These are phyloP conservation scores for Penicillium vulpinum DNA, from an alignment of 2,329 filamentous ascomycete species.

Conservation along the genomic window DNA sequence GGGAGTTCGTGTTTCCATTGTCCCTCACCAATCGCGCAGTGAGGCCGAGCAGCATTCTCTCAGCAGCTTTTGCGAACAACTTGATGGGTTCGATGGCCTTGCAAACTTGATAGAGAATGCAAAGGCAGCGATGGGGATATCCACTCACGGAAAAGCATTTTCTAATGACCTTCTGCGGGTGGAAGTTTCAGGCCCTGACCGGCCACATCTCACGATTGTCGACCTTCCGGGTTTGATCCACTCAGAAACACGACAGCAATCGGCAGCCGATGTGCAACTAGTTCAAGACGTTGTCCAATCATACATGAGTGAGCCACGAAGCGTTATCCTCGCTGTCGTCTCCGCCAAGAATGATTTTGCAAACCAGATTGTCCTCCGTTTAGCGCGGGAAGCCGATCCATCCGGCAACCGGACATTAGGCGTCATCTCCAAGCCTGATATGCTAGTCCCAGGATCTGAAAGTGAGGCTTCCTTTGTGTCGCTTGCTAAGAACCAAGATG, in stretches of 20 bases:
- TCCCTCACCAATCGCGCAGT: conserved; percentile 40
- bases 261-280: conserved; percentile 54
- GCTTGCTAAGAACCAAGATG: conserved; percentile 47
- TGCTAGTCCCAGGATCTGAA: conserved; percentile 37
- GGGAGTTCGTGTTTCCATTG: conserved; percentile 30
- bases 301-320: conserved; percentile 47
- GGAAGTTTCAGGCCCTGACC: conserved; percentile 59
- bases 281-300: conserved; percentile 50
- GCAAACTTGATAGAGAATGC: conserved; percentile 25
- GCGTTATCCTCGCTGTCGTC: conserved; percentile 51
- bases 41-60: conserved; percentile 15
- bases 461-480: conserved; percentile 38
- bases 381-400: conserved; percentile 36
- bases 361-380: conserved; percentile 44
- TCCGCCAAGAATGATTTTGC: conserved; percentile 46
- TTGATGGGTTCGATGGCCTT: conserved; percentile 21
- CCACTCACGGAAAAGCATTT: conserved; percentile 31
- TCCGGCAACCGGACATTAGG: conserved; percentile 42
- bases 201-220: conserved; percentile 61
- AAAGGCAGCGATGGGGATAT: conserved; percentile 28
- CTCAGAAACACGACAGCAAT: conserved; percentile 57
- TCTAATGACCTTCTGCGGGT: conserved; percentile 58
- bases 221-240: conserved; percentile 62
- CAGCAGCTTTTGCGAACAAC: conserved; percentile 9
- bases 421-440: conserved; percentile 52